A percentile compares a stretch with the other conserved stretches of the same genome.
These are phyloP conservation scores for Xylariaceae sp. DNA, from an alignment of 2,329 filamentous ascomycete species.

Conservation along the genomic window DNA sequence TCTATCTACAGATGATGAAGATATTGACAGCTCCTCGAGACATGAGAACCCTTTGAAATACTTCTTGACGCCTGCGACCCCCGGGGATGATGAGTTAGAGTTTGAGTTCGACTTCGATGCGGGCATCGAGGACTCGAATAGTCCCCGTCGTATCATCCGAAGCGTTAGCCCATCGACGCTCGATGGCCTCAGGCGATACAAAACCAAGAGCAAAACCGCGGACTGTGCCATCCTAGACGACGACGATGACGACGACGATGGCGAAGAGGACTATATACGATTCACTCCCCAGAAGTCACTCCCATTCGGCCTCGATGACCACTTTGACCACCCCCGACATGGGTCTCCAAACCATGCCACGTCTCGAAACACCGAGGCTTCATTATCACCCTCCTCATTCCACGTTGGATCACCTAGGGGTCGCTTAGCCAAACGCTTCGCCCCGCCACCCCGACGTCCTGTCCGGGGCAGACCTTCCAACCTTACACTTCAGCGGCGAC, in stretches of 20 bases:
- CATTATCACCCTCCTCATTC: constrained; percentile 44
- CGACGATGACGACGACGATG: constrained; percentile 53
- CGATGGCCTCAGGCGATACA: constrained; percentile 55
- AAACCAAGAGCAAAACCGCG: constrained; percentile 48
- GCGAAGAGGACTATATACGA: constrained; percentile 57
- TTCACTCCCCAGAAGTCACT: constrained; percentile 52
- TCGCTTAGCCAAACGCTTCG: constrained; percentile 40
- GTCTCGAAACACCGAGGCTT: constrained; percentile 41
- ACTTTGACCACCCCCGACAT: constrained; percentile 47
- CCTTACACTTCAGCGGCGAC: constrained; percentile 50
- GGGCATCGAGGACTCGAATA: constrained; percentile 60
- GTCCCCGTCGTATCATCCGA: constrained; percentile 55
- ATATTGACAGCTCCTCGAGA: constrained; percentile 47
- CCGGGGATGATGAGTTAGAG: constrained; percentile 50
- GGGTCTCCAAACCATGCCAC: constrained; percentile 40
- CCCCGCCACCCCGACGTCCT: constrained; percentile 43
- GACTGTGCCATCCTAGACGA: constrained; percentile 52
- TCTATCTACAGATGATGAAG: constrained; percentile 53
- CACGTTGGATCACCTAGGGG: constrained; percentile 42
- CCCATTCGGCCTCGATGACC: constrained; percentile 52
- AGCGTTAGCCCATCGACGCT: constrained; percentile 65
- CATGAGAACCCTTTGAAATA: constrained; percentile 62
- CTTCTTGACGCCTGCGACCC: constrained; percentile 59
- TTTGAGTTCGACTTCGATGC: constrained; percentile 61
- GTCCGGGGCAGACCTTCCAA: constrained; percentile 41